These are phyloP conservation scores for Magnolia kwangsiensis DNA, from an alignment of 164 flowering plant genomes.

Conservation along the genomic window DNA sequence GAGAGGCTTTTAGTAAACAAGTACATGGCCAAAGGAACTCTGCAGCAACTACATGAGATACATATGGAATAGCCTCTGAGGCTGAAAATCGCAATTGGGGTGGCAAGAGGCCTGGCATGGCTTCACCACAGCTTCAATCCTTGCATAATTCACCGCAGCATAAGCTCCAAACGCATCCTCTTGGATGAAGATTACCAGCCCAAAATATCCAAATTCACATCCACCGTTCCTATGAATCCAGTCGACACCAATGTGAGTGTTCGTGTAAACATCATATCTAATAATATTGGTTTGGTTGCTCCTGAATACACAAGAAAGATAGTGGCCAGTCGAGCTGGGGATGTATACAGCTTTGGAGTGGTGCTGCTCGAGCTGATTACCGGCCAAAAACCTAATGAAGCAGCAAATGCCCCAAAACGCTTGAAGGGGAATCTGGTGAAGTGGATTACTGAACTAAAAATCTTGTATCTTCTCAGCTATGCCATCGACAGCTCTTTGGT, in stretches of 20 bases:
- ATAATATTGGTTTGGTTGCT: constrained; percentile 29
- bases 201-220: constrained; percentile 15
- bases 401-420: constrained; percentile 38
- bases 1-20: constrained; percentile 18
- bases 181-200: constrained; percentile 19
- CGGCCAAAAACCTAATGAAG: constrained; percentile 49
- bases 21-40: constrained; percentile 17
- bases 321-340: constrained; percentile 11
- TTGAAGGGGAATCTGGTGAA: constrained; percentile 67
- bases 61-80: constrained; percentile 18
- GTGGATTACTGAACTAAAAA: constrained; percentile 45
- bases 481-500: constrained; percentile 47
- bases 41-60: constrained; percentile 9
- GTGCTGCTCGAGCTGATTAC: constrained; percentile 40
- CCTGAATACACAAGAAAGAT: constrained; percentile 48
- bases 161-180: constrained; percentile 20
- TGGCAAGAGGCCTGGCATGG: constrained; percentile 23
- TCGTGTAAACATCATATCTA: background rate
- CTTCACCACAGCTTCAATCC: constrained; percentile 35
- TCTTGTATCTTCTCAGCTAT: constrained; percentile 14
- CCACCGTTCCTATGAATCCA: constrained; percentile 11
- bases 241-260: constrained; percentile 8
- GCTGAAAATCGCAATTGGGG: constrained; percentile 15
- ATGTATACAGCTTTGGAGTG: constrained; percentile 23
- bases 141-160: constrained; percentile 27